phyloP scores from a whole-genome alignment of 768 basidiomycete species.

The Rhizopogon vinicolor region DNA sequence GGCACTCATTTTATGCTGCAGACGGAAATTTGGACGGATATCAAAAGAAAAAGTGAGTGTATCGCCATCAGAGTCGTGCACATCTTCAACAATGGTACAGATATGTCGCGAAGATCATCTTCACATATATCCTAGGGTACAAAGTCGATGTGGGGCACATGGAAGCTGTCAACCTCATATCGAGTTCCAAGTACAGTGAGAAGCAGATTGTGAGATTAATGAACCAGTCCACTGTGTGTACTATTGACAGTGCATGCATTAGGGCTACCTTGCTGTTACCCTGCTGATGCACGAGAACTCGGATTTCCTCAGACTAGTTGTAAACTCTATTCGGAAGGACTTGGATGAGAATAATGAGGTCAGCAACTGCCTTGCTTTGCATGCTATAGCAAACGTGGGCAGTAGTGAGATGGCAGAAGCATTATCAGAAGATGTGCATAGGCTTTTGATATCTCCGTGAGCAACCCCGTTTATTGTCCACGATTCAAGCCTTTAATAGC shows the following conservation, averaged over 20 bases:
- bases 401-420: conserved; percentile 99
- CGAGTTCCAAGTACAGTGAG: conserved; percentile 93
- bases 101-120: conserved; percentile 98
- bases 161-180: conserved; percentile 98
- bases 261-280: conserved; percentile 98
- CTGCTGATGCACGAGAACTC: conserved; percentile 99
- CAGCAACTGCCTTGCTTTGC: conserved; percentile 93
- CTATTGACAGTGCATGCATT: background rate
- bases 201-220: conserved; percentile 88
- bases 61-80: conserved; percentile 5
- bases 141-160: conserved; percentile 99
- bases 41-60: conserved; percentile 86
- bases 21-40: conserved; percentile 87
- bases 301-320: conserved; percentile 91
- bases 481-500: conserved; percentile 10
- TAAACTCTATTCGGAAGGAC: conserved; percentile 98
- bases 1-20: conserved; percentile 23
- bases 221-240: background rate
- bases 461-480: conserved; percentile 15
- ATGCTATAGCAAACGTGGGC: conserved; percentile 98
- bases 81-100: conserved; percentile 31
- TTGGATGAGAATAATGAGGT: conserved; percentile 92
- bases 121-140: conserved; percentile 98
- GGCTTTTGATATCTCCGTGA: conserved; percentile 91
- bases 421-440: conserved; percentile 88